Percentiles rank a stretch among this genome's conserved stretches.
phyloP scores from a whole-genome alignment of 1,139 yeast genomes.

The Geotrichum fermentans region DNA sequence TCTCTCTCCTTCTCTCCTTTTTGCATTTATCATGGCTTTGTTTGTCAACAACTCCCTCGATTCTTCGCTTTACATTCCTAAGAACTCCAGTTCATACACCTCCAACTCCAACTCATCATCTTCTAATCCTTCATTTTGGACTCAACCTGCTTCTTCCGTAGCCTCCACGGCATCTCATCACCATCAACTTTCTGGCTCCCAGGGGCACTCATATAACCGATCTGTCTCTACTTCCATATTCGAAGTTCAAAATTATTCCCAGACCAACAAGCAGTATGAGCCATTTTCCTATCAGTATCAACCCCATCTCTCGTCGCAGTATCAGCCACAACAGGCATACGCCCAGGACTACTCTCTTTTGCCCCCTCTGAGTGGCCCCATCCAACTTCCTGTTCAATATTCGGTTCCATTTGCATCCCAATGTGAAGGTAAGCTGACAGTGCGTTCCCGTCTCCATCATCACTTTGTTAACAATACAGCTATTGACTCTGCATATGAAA shows the following conservation, averaged over 20 bases:
- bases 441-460: neutral
- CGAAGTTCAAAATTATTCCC: slow-evolving; percentile 6
- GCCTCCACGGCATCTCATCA: no score
- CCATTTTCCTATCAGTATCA: slow-evolving; percentile 3
- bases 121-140: neutral
- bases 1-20: slow-evolving; percentile 1
- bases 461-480: slow-evolving; percentile 8
- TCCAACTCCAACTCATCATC: neutral
- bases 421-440: slow-evolving; percentile 8
- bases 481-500: slow-evolving; percentile 14
- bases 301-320: neutral
- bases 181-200: neutral
- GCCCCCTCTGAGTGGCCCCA: slow-evolving; percentile 1
- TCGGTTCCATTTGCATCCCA: slow-evolving; percentile 17
- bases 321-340: neutral
- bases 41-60: neutral
- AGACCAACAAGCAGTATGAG: slow-evolving; percentile 4
- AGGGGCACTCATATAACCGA: neutral
- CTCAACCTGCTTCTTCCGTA: neutral
- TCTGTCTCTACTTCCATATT: slow-evolving; percentile 5
- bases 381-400: slow-evolving; percentile 11
- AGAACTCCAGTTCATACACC: neutral
- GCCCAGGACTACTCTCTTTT: neutral
- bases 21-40: slow-evolving; percentile 7
- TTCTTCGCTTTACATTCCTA: neutral